These are phyloP conservation scores for Pseudogymnoascus sp. DNA, from an alignment of 2,329 filamentous ascomycete genomes.

Conservation along the genomic window DNA sequence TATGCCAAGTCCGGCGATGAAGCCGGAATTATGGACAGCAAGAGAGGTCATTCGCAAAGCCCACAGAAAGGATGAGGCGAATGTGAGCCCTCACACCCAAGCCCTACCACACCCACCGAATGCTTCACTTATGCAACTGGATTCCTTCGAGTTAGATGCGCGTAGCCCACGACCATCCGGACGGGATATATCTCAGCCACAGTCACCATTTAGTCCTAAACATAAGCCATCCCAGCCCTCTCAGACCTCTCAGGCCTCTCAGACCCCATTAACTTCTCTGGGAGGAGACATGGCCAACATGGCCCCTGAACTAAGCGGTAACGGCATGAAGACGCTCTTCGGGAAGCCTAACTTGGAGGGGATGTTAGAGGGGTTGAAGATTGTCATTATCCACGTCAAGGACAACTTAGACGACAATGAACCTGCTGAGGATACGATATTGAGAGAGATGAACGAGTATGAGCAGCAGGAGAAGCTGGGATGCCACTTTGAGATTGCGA, in stretches of 20 bases:
- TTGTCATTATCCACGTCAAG: conserved; percentile 93
- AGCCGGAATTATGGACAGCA: not conserved
- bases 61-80: not conserved
- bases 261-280: not conserved
- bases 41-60: conserved; percentile 3
- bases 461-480: conserved; percentile 55
- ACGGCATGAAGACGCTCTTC: not conserved
- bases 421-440: conserved; percentile 57
- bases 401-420: conserved; percentile 72
- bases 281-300: not conserved
- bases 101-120: conserved; percentile 13
- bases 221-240: not conserved
- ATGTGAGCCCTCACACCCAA: conserved; percentile 5
- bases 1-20: conserved; percentile 11
- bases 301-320: not conserved
- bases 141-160: not conserved
- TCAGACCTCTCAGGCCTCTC: no score
- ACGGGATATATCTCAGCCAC: not conserved
- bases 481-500: conserved; percentile 71
- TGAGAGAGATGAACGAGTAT: conserved; percentile 61
- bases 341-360: conserved; percentile 11
- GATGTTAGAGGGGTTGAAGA: conserved; percentile 60
- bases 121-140: conserved; percentile 2
- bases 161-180: not conserved
- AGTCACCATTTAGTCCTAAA: not conserved